A percentile compares a stretch with the other conserved stretches of the same genome.
These are phyloP conservation scores for Aureobasidium lini DNA, from an alignment of 2,329 filamentous ascomycete genomes.

Conservation along the genomic window DNA sequence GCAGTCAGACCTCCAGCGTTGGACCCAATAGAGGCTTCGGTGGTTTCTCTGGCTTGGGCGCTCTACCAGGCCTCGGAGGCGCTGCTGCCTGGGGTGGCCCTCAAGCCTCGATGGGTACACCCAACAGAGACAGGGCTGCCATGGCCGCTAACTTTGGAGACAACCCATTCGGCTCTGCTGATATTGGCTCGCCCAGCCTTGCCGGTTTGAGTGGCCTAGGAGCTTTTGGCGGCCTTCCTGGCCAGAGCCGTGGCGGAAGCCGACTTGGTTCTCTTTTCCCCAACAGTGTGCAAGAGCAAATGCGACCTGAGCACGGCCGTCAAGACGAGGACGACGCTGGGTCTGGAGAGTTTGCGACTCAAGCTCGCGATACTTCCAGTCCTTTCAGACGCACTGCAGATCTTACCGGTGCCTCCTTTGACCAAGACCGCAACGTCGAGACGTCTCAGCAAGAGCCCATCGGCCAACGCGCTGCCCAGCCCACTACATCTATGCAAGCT, in stretches of 20 bases:
- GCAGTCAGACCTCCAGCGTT: slow-evolving; percentile 86
- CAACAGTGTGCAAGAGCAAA: slow-evolving; percentile 80
- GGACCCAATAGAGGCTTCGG: slow-evolving; percentile 66
- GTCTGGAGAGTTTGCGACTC: slow-evolving; percentile 20
- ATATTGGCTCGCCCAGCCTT: slow-evolving; percentile 68
- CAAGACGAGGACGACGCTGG: slow-evolving; percentile 52
- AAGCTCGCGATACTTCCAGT: slow-evolving; percentile 46
- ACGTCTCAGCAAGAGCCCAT: slow-evolving; percentile 11
- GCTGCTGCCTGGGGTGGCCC: slow-evolving; percentile 53
- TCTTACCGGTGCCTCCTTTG: slow-evolving; percentile 11
- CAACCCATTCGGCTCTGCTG: slow-evolving; percentile 60
- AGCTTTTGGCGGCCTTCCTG: slow-evolving; percentile 53
- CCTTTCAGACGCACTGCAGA: slow-evolving; percentile 36
- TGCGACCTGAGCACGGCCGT: slow-evolving; percentile 51
- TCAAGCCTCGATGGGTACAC: slow-evolving; percentile 68
- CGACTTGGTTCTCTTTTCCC: slow-evolving; percentile 86
- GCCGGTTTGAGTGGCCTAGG: slow-evolving; percentile 60
- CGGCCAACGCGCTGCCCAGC: slow-evolving; percentile 11
- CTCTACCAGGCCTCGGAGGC: slow-evolving; percentile 46
- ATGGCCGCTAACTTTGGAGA: slow-evolving; percentile 47
- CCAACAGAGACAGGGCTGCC: slow-evolving; percentile 50
- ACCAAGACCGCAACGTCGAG: slow-evolving; percentile 13
- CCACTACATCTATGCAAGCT: slow-evolving; percentile 20
- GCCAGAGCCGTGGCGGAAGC: slow-evolving; percentile 44
- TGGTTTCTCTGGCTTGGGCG: slow-evolving; percentile 48